Percentiles rank a stretch among this genome's conserved stretches.
phyloP scores from a whole-genome alignment of 2,329 filamentous ascomycete species.

The Neopestalotiopsis clavispora region DNA sequence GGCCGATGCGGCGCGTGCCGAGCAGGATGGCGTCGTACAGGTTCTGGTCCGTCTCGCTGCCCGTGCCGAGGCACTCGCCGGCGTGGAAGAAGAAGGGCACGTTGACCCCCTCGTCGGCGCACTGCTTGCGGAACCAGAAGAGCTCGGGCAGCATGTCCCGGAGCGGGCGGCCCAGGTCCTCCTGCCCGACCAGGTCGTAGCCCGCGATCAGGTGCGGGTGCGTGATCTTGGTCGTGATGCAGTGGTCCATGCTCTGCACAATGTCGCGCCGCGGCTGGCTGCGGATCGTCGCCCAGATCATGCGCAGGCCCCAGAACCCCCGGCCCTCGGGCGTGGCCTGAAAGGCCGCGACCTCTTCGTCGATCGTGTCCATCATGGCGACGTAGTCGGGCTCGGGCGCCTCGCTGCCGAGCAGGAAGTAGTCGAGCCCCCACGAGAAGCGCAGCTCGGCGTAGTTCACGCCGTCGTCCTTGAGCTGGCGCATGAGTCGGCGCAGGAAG shows the following conservation, averaged over 20 bases:
- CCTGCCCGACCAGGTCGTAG: constrained; percentile 89
- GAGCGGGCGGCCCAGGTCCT: constrained; percentile 78
- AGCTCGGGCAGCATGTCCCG: constrained; percentile 80
- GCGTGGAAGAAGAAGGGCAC: constrained; percentile 97
- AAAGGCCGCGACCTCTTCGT: constrained; percentile 80
- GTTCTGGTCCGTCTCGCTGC: constrained; percentile 76
- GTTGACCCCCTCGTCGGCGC: constrained; percentile 75
- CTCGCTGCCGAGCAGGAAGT: constrained; percentile 68
- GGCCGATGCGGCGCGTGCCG: constrained; percentile 81
- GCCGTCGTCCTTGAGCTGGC: constrained; percentile 77
- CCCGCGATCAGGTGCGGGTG: constrained; percentile 83
- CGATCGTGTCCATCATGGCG: constrained; percentile 73
- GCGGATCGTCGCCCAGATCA: constrained; percentile 84
- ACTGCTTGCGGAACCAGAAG: constrained; percentile 92
- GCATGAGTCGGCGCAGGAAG: constrained; percentile 75
- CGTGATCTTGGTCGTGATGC: constrained; percentile 79
- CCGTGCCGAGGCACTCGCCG: constrained; percentile 83
- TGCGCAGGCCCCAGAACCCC: constrained; percentile 81
- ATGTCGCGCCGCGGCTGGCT: constrained; percentile 67
- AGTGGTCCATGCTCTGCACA: constrained; percentile 83
- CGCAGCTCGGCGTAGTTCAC: constrained; percentile 83
- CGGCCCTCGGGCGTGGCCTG: constrained; percentile 72
- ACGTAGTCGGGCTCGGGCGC: constrained; percentile 69
- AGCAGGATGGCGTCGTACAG: constrained; percentile 78
- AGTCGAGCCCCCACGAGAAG: constrained; percentile 74